Base-by-base conservation (phyloP, 2,329 filamentous ascomycete genomes). In the Thielaviopsis euricoi region DNA sequence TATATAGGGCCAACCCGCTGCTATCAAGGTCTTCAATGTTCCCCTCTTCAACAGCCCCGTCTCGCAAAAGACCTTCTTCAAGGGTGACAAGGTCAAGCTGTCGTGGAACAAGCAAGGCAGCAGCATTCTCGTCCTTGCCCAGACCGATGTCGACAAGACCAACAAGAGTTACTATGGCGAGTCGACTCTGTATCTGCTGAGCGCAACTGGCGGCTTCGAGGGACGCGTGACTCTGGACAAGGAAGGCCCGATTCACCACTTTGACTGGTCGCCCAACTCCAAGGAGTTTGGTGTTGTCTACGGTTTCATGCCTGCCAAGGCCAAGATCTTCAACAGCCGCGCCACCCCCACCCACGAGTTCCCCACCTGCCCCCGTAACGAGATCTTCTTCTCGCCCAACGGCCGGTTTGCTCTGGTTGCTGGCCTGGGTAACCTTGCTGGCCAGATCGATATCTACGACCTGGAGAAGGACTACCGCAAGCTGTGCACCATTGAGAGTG, bases 111-210 rank as follows among this genome's bases (percentile, higher is more conserved):
- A 85, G 64, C 77, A 89, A 62, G 93, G 93, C 56, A 95, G 90
- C 43, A 91, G 85, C 69, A 73, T 97, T 68, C 86, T 98, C 67
- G 91, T 97, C 64, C 81, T 98, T 66, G 91, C 93, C 58, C 90
- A 97, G 75, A 98, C 93, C 33, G 93, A 98, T 62, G 93, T 97
- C 57, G 93, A 98, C 73, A 94, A 93, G 75, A 89, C 89, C 60
- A 94, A 94, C 72, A 97, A 97, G 82, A 96, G 89, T 73, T 98
- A 98, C 75, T 98, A 98, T 66, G 93, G 93, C 68, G 93, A 98
- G 75, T 97, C 93, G 10, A 97, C 88, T 63, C 83, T 98, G 68
- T 97, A 97, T 73, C 80, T 98, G 64, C 80, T 98, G 62, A 95
- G 88, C 71, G 86, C 89, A 62, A 94, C 86, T 67, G 91, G 90